Percentiles rank a stretch among this genome's conserved stretches.
These are phyloP conservation scores for Gossypium mustelinum DNA, from an alignment of 345 rosid genomes.

Conservation along the genomic window DNA sequence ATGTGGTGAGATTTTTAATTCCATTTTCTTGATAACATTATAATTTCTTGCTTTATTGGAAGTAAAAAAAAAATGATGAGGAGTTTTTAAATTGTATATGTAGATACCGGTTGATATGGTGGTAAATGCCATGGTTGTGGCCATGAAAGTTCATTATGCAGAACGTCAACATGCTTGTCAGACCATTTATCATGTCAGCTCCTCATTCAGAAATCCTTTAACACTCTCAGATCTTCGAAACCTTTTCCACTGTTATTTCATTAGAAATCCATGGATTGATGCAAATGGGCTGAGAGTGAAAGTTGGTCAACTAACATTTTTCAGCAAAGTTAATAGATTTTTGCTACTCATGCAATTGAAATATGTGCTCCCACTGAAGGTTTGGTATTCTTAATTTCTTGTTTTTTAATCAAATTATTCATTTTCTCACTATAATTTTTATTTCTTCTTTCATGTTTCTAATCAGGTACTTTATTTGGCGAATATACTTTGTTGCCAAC, in stretches of 20 bases:
- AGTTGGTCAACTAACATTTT: neutral
- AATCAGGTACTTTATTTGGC: neutral
- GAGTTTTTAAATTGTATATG: neutral
- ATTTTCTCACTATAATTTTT: no score
- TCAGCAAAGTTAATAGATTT: neutral
- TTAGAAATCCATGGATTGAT: slow-evolving; percentile 14
- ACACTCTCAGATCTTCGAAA: neutral
- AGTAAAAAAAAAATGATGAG: neutral
- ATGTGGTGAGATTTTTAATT: slow-evolving; percentile 38
- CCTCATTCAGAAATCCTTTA: neutral
- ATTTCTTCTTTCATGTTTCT: neutral
- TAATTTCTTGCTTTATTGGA: neutral
- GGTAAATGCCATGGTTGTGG: slow-evolving; percentile 40
- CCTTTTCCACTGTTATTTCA: neutral
- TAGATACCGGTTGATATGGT: slow-evolving; percentile 49
- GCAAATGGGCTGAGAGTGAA: slow-evolving; percentile 1
- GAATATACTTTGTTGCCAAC: neutral
- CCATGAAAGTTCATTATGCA: neutral
- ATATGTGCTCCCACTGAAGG: slow-evolving; percentile 6
- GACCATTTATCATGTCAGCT: neutral
- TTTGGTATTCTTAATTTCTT: neutral
- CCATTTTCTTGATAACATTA: neutral
- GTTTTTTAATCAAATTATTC: neutral
- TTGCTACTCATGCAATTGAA: neutral
- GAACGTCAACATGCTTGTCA: neutral